Evolutionary conservation across 371 early-diverging fungal genomes (phyloP).

Genomic region (Mortierella polycephala): DNA sequence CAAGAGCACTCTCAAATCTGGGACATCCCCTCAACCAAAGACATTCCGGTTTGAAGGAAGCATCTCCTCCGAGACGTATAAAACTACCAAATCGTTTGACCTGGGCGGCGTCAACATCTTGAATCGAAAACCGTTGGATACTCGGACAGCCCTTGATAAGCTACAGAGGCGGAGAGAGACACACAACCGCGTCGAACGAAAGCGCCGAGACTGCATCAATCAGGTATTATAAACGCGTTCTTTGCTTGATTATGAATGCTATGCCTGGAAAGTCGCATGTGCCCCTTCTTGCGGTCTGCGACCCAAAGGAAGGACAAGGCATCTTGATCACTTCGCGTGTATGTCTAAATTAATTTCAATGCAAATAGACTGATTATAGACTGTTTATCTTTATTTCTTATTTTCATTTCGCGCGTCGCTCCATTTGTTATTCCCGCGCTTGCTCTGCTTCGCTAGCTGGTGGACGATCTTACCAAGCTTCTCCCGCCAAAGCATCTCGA

Average conservation of each 20-base stretch:
- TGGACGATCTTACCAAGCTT: slow-evolving; percentile 49
- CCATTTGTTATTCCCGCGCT: no score
- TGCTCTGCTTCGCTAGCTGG: slow-evolving; percentile 9
- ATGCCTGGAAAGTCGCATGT: no score
- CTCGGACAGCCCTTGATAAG: slow-evolving; percentile 76
- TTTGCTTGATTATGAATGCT: no score
- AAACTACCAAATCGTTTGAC: slow-evolving; percentile 45
- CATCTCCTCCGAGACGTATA: slow-evolving; percentile 51
- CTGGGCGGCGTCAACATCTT: slow-evolving; percentile 65
- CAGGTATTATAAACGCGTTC: slow-evolving; percentile 42
- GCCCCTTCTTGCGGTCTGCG: no score
- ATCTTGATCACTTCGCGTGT: no score
- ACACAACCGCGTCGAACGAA: slow-evolving; percentile 80
- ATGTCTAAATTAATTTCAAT: no score
- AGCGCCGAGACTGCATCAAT: slow-evolving; percentile 79
- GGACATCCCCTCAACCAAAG: neutral
- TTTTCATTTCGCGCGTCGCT: no score
- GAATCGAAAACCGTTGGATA: slow-evolving; percentile 71
- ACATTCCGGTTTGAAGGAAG: slow-evolving; percentile 46
- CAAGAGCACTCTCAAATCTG: neutral
- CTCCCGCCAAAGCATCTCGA: slow-evolving; percentile 52
- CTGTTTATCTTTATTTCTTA: no score
- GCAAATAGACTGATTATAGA: no score
- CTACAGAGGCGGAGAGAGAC: slow-evolving; percentile 79
- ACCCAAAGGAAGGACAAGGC: no score